phyloP scores from a whole-genome alignment of 2,329 filamentous ascomycete genomes.

The Cylindrodendrum hubeiense region DNA sequence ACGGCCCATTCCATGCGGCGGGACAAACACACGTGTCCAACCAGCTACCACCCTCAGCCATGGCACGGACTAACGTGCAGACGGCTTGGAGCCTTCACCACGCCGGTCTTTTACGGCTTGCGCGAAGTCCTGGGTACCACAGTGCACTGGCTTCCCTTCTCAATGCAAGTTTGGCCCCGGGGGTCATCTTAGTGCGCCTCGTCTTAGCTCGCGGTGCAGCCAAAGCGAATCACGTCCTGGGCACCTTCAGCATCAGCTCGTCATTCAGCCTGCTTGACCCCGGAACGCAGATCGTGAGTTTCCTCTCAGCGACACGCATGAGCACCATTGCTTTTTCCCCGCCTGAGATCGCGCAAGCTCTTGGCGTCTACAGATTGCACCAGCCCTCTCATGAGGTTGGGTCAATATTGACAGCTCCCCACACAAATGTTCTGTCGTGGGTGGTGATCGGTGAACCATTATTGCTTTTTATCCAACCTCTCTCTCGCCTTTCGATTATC shows the following conservation, averaged over 20 bases:
- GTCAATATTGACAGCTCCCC: not conserved
- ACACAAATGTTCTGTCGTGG: not conserved
- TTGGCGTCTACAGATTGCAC: not conserved
- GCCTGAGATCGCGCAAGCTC: slow-evolving; percentile 9
- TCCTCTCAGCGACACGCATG: not conserved
- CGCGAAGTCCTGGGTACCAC: slow-evolving; percentile 16
- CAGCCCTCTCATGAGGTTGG: slow-evolving; percentile 1
- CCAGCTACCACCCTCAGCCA: slow-evolving; percentile 16
- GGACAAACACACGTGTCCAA: slow-evolving; percentile 25
- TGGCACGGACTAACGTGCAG: slow-evolving; percentile 40
- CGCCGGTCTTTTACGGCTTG: slow-evolving; percentile 23
- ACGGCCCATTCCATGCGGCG: slow-evolving; percentile 25
- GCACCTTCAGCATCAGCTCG: slow-evolving; percentile 27
- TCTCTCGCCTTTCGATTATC: not conserved
- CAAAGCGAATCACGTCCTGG: slow-evolving; percentile 34
- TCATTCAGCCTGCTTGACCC: slow-evolving; percentile 32
- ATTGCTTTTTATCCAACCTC: slow-evolving; percentile 15
- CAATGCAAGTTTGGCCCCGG: slow-evolving; percentile 27
- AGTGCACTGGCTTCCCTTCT: slow-evolving; percentile 10
- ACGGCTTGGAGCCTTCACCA: slow-evolving; percentile 17
- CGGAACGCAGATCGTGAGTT: slow-evolving; percentile 15
- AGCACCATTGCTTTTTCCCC: slow-evolving; percentile 12
- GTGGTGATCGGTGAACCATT: slow-evolving; percentile 2
- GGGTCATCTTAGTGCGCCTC: slow-evolving; percentile 33
- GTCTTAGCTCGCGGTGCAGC: slow-evolving; percentile 18